A percentile compares a stretch with the other conserved stretches of the same genome.
Conservation (phyloP, 192 early-diverging fungal species). For the Globomyces pollinis-pini region DNA sequence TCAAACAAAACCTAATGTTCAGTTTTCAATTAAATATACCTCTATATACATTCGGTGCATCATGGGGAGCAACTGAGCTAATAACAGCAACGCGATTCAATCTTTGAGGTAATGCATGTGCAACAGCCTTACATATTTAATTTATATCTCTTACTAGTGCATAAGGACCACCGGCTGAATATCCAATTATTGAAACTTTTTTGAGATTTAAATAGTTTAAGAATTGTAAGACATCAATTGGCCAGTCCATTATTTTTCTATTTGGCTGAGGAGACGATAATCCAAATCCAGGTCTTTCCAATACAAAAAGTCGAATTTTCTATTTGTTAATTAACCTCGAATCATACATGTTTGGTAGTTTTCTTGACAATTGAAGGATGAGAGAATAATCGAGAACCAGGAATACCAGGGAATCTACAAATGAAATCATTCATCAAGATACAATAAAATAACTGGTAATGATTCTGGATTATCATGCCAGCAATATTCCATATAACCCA, state of each 20-base stretch:
- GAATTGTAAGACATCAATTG: background rate
- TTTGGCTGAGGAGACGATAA: background rate
- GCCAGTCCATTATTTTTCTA: background rate
- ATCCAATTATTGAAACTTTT: background rate
- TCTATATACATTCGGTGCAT: background rate
- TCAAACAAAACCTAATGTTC: too few relatives aligned
- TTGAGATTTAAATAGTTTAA: background rate
- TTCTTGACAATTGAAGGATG: background rate
- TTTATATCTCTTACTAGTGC: too few relatives aligned
- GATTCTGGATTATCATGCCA: background rate
- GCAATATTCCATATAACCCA: constrained; percentile 1
- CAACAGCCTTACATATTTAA: too few relatives aligned
- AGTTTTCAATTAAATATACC: too few relatives aligned
- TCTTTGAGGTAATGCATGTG: background rate
- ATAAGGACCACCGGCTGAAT: background rate
- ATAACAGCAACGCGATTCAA: background rate
- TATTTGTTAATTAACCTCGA: background rate
- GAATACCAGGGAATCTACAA: constrained; percentile 6
- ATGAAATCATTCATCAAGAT: too few relatives aligned
- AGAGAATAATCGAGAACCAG: background rate
- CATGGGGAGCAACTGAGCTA: background rate
- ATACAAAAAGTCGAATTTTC: constrained; percentile 1
- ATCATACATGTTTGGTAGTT: background rate
- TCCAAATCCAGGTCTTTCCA: constrained; percentile 2
- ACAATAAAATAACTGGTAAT: background rate